These are phyloP conservation scores for Macrophomina pseudophaseolina DNA, from an alignment of 2,329 filamentous ascomycete genomes.

Conservation along the genomic window DNA sequence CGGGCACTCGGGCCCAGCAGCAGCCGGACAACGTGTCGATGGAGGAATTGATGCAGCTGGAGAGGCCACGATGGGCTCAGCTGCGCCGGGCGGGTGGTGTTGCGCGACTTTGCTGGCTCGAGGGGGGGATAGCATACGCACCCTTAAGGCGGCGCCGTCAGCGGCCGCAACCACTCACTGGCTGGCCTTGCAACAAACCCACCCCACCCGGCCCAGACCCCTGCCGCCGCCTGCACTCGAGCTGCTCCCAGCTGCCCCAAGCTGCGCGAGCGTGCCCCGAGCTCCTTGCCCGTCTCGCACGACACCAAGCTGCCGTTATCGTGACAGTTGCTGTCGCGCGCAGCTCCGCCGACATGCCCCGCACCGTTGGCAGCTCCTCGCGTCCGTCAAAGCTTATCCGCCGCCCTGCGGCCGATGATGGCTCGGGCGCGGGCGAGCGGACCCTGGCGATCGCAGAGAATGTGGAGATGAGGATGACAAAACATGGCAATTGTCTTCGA, in stretches of 20 bases:
- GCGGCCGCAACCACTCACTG: neutral
- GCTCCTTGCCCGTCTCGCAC: neutral
- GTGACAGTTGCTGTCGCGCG: neutral
- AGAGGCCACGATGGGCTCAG: neutral
- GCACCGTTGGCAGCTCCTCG: neutral
- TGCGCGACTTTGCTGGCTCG: neutral
- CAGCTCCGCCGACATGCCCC: neutral
- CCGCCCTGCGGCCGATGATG: neutral
- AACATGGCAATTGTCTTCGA: slow-evolving; percentile 5
- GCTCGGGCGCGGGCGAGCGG: slow-evolving; percentile 3
- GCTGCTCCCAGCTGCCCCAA: neutral
- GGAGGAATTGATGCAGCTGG: neutral
- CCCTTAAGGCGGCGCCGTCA: neutral
- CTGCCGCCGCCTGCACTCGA: slow-evolving; percentile 4
- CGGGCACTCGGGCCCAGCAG: neutral
- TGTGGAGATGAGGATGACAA: slow-evolving; percentile 25
- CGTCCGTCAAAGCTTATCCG: neutral
- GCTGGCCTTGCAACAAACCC: slow-evolving; percentile 5
- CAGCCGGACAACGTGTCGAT: neutral
- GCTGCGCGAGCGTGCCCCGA: neutral
- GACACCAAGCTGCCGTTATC: slow-evolving; percentile 4
- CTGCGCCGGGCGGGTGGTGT: slow-evolving; percentile 1
- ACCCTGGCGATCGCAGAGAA: slow-evolving; percentile 19
- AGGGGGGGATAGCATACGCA: neutral
- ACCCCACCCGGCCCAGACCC: slow-evolving; percentile 4